Conservation (phyloP, 805 yeast genomes). For the Debaryomyces hansenii region DNA sequence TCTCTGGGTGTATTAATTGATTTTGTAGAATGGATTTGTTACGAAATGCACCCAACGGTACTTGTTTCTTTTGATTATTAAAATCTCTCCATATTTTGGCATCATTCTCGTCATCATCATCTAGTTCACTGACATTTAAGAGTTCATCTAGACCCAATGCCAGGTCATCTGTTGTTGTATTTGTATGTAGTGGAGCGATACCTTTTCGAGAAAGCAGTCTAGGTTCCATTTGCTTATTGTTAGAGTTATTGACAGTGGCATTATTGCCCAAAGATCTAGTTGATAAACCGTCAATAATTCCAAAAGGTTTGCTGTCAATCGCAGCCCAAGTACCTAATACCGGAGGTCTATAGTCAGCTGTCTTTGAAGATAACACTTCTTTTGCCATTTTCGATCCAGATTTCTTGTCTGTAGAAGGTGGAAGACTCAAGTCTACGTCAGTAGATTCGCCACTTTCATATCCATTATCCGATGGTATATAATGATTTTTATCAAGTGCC, state of each 20-base stretch:
- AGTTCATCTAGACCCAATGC: slow-evolving; percentile 70
- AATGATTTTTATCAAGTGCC: slow-evolving; percentile 1
- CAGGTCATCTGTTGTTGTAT: slow-evolving; percentile 28
- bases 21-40: slow-evolving; percentile 53
- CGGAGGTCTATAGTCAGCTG: slow-evolving; percentile 87
- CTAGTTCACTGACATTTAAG: slow-evolving; percentile 84
- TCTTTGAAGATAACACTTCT: slow-evolving; percentile 86
- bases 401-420: slow-evolving; percentile 59
- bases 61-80: slow-evolving; percentile 45
- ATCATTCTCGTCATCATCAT: slow-evolving; percentile 64
- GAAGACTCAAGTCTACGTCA: slow-evolving; percentile 85
- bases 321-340: slow-evolving; percentile 91
- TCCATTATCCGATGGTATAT: slow-evolving; percentile 16
- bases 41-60: slow-evolving; percentile 89
- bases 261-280: slow-evolving; percentile 63
- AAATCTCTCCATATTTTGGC: slow-evolving; percentile 47
- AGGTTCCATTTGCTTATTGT: slow-evolving; percentile 11
- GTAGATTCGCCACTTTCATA: slow-evolving; percentile 84
- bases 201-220: slow-evolving; percentile 19
- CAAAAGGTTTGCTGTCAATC: slow-evolving; percentile 75
- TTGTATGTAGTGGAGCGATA: slow-evolving; percentile 8
- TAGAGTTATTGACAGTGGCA: not conserved
- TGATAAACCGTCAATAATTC: slow-evolving; percentile 91
- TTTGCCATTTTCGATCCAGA: slow-evolving; percentile 81
- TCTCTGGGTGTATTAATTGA: slow-evolving; percentile 21